Conservation (phyloP, 2,329 filamentous ascomycete genomes). For the Pseudogymnoascus sp. region DNA sequence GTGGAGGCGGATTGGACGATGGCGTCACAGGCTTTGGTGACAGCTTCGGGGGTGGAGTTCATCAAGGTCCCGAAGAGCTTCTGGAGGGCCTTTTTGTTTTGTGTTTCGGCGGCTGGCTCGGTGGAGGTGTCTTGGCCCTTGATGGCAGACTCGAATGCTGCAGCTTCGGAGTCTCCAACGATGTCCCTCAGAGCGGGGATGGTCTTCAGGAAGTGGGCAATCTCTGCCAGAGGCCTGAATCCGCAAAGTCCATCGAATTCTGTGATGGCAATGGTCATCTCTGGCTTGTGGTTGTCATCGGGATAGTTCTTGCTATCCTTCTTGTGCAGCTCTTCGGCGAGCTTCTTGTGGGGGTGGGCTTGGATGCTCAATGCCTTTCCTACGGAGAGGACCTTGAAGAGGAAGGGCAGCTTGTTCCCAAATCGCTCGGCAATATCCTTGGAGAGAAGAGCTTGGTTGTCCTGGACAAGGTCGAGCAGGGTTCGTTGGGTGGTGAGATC, state of each 20-base stretch:
- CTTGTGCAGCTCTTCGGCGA: conserved; percentile 79
- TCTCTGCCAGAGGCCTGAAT: conserved; percentile 81
- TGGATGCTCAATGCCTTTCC: conserved; percentile 95
- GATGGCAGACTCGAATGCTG: conserved; percentile 43
- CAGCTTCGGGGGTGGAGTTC: conserved; percentile 59
- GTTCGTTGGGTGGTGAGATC: conserved; percentile 76
- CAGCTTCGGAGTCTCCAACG: conserved; percentile 55
- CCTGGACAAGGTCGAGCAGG: conserved; percentile 76
- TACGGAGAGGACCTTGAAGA: conserved; percentile 97
- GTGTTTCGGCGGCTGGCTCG: conserved; percentile 33
- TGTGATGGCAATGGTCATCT: conserved; percentile 98
- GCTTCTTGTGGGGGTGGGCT: conserved; percentile 91
- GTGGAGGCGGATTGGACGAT: conserved; percentile 63
- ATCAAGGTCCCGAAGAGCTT: conserved; percentile 71
- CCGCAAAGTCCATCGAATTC: conserved; percentile 94
- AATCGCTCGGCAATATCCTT: conserved; percentile 64
- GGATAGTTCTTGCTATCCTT: conserved; percentile 90
- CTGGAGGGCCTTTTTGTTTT: conserved; percentile 72
- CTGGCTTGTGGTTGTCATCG: conserved; percentile 98
- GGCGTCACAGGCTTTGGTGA: conserved; percentile 56
- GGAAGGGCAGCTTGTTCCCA: conserved; percentile 76
- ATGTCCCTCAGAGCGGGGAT: conserved; percentile 56
- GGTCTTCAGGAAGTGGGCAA: conserved; percentile 63
- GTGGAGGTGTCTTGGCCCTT: conserved; percentile 43
- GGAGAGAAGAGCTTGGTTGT: conserved; percentile 77